Percentiles rank a stretch among this genome's conserved stretches.
Evolutionary conservation across 352 stramenopile species (phyloP).

Genomic region (Phytophthora fragariaefolia): DNA sequence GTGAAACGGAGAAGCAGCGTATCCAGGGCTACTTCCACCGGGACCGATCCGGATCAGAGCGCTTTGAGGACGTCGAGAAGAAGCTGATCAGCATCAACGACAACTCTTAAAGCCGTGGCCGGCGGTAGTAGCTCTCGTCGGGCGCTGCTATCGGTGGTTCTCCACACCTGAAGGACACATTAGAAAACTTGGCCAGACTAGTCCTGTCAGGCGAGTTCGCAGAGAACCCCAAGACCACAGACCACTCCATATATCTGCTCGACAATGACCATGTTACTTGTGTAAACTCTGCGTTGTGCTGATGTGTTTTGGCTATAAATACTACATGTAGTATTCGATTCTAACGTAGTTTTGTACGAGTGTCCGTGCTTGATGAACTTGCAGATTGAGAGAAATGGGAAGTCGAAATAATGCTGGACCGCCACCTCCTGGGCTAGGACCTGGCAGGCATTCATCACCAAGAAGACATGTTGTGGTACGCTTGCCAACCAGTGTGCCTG

Average conservation of each 20-base stretch:
- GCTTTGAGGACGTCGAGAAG: slow-evolving; percentile 86
- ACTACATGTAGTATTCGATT: too few relatives aligned
- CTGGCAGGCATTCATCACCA: slow-evolving; percentile 24
- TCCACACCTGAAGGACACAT: neutral
- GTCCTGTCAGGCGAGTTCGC: slow-evolving; percentile 12
- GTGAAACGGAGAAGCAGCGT: slow-evolving; percentile 79
- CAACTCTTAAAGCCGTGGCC: slow-evolving; percentile 70
- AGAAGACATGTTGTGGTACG: slow-evolving; percentile 22
- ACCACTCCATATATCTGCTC: slow-evolving; percentile 27
- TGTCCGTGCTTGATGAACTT: slow-evolving; percentile 7
- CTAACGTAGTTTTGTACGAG: slow-evolving; percentile 6
- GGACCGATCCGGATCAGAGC: slow-evolving; percentile 66
- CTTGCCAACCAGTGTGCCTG: slow-evolving; percentile 18
- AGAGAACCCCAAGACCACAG: slow-evolving; percentile 39
- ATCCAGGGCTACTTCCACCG: slow-evolving; percentile 89
- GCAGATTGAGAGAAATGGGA: slow-evolving; percentile 21
- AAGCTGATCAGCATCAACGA: slow-evolving; percentile 84
- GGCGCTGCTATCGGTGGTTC: slow-evolving; percentile 30
- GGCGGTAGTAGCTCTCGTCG: slow-evolving; percentile 28
- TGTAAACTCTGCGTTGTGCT: slow-evolving; percentile 20
- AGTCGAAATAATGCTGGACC: slow-evolving; percentile 19
- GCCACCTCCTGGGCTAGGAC: slow-evolving; percentile 14
- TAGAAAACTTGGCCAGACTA: slow-evolving; percentile 5
- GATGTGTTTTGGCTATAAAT: too few relatives aligned
- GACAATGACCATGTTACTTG: slow-evolving; percentile 37